These are phyloP conservation scores for Colletotrichum phormii DNA, from an alignment of 2,329 filamentous ascomycete species.

Conservation along the genomic window DNA sequence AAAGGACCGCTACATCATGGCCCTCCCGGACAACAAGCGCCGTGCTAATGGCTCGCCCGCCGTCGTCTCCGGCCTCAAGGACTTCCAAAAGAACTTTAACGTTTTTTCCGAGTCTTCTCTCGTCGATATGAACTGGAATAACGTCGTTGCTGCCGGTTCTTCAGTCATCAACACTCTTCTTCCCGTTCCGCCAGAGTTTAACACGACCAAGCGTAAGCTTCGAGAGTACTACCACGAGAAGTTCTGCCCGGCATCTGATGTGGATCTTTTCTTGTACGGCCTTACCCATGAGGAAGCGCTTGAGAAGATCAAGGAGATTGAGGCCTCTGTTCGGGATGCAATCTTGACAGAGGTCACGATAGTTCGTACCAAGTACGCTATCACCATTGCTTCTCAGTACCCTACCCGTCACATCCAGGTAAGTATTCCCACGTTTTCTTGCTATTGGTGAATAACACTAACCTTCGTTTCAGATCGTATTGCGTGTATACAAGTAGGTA, in stretches of 20 bases:
- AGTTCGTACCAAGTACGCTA: constrained; percentile 86
- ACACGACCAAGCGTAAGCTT: constrained; percentile 70
- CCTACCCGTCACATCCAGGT: constrained; percentile 82
- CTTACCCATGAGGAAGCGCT: constrained; percentile 81
- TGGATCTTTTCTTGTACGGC: constrained; percentile 88
- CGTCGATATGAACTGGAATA: constrained; percentile 82
- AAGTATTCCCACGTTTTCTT: constrained; percentile 18
- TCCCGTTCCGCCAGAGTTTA: constrained; percentile 73
- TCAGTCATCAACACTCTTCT: constrained; percentile 84
- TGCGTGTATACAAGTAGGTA: constrained; percentile 86
- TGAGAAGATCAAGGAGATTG: constrained; percentile 87
- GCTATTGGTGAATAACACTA: constrained; percentile 10
- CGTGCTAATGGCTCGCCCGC: constrained; percentile 73
- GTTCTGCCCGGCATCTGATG: constrained; percentile 85
- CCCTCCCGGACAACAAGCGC: constrained; percentile 70
- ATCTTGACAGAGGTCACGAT: constrained; percentile 87
- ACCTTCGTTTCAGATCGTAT: constrained; percentile 71
- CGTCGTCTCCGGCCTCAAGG: constrained; percentile 72
- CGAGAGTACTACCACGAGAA: constrained; percentile 85
- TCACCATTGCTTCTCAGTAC: constrained; percentile 88
- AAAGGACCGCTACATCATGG: constrained; percentile 76
- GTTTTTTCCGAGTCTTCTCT: constrained; percentile 85
- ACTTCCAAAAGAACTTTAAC: constrained; percentile 83
- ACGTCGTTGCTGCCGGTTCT: constrained; percentile 84
- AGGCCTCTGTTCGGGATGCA: constrained; percentile 78